Conservation (phyloP, 2,329 filamentous ascomycete genomes). For the Rhinocladiella mackenziei region DNA sequence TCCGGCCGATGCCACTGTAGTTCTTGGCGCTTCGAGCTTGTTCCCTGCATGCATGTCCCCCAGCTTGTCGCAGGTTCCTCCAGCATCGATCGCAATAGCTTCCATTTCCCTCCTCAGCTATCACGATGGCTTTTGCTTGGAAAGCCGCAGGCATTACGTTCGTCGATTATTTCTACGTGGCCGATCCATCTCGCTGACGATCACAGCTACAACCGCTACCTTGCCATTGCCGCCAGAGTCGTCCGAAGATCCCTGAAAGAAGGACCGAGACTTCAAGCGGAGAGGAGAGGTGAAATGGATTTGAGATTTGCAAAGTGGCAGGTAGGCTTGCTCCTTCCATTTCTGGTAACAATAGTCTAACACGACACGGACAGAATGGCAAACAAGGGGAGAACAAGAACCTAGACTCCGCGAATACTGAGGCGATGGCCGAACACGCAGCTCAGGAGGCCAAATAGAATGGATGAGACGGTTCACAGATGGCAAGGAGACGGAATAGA, state of each 20-base stretch:
- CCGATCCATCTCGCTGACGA: conserved; percentile 35
- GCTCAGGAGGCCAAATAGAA: conserved; percentile 42
- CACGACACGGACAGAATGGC: conserved; percentile 65
- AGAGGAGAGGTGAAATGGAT: conserved; percentile 86
- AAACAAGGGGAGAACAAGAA: conserved; percentile 85
- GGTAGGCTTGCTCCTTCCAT: conserved; percentile 49
- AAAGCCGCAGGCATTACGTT: conserved; percentile 97
- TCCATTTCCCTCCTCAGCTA: background rate
- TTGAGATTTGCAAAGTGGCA: conserved; percentile 91
- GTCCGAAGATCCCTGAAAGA: conserved; percentile 98
- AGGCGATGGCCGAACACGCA: conserved; percentile 45
- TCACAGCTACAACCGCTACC: conserved; percentile 98
- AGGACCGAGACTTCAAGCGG: conserved; percentile 77
- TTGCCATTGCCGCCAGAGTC: conserved; percentile 87
- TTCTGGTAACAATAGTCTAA: conserved; percentile 6
- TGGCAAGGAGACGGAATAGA: conserved; percentile 27
- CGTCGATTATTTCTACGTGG: conserved; percentile 37
- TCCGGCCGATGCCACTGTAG: background rate
- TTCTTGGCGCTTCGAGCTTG: background rate
- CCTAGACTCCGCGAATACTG: conserved; percentile 56
- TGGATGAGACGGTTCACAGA: conserved; percentile 15
- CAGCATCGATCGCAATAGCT: background rate
- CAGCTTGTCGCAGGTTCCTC: too few relatives aligned
- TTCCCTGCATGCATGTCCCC: too few relatives aligned
- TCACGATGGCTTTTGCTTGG: conserved; percentile 86